Evolutionary conservation across 805 yeast genomes (phyloP).

Genomic region (Groenewaldozyma tartarivorans): DNA sequence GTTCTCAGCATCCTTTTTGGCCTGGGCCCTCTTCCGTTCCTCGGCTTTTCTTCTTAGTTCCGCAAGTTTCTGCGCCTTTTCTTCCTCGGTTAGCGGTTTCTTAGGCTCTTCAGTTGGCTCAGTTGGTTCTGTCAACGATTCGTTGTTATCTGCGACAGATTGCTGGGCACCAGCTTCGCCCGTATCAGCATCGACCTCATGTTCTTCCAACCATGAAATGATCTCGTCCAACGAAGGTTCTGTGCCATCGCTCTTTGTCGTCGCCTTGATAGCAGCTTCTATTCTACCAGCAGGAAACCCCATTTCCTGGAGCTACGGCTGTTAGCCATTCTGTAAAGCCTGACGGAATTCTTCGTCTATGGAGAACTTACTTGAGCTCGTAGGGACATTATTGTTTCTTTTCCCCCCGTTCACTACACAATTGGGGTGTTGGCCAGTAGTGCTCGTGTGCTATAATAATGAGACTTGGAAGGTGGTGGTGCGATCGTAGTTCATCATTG

Average conservation of each 20-base stretch:
- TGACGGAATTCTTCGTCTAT: too few species aligned
- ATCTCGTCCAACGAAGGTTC: constrained; percentile 21
- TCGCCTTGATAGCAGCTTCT: constrained; percentile 20
- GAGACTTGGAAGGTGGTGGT: too few species aligned
- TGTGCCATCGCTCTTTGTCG: constrained; percentile 13
- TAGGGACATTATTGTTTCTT: too few species aligned
- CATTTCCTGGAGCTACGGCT: too few species aligned
- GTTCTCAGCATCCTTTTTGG: constrained; percentile 23
- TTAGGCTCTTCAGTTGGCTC: background rate
- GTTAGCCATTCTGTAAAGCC: too few species aligned
- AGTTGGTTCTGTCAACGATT: constrained; percentile 3
- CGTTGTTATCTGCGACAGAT: constrained; percentile 4
- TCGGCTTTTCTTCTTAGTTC: constrained; percentile 24
- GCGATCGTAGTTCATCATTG: too few species aligned
- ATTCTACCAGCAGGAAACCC: constrained; percentile 25
- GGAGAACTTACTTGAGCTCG: too few species aligned
- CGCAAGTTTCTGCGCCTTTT: constrained; percentile 23
- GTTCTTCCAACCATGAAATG: constrained; percentile 25
- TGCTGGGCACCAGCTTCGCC: constrained; percentile 13
- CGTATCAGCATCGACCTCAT: constrained; percentile 19
- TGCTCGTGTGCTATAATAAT: too few species aligned
- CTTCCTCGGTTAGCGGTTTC: constrained; percentile 23
- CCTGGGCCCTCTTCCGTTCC: constrained; percentile 23
- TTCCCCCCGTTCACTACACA: too few species aligned
- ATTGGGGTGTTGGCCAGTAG: too few species aligned